Base-by-base conservation (phyloP, 306 rosid species). In the Prunus kanzakura region DNA sequence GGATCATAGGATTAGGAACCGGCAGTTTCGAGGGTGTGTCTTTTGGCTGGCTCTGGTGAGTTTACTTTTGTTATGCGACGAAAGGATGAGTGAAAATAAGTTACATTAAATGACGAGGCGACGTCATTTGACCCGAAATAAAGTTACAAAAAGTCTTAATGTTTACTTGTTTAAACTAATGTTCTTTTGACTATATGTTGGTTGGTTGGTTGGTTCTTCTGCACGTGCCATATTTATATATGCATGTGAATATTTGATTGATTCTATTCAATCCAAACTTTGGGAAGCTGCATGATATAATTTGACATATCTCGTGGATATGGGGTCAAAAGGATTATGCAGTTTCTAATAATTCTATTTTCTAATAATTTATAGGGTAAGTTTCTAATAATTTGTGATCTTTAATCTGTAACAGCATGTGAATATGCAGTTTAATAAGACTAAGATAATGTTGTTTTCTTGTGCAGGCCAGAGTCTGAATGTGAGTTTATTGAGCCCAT, bases 381-480 rank as follows among this genome's bases (percentile, higher is more conserved):
- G 41, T 35, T n/a, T 6, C 25, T 23, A 23, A 23, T 23, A 23
- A 23, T 25, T 35, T 35, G 9, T 2, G 3, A n/a, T 55, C 23
- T 8, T 19, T 55, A 2, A 16, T n/a, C 10, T 55, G 19, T 19
- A 55, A n/a, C 11, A n/a, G 19, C 60, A n/a, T 8, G 60, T 54
- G 2, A n/a, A 55, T 55, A 8, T 55, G 25, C 25, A 22, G 15
- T 57, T 57, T 57, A 9, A 22, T 57, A 5, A 35, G 43, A 8
- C 18, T 10, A 25, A 60, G 64, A 60, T 58, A 23, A 11, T 60
- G 35, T 60, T 25, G 16, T 60, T 60, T 60, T 60, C 20, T 14
- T 22, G 69, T 85, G 87, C 89, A 94, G 98, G 98, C 89, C 97
- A 92, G 72, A 94, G 91, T 82, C 79, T 94, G 86, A 92, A 92